Evolutionary conservation across 257 asterid genomes (phyloP).

Genomic region (Solanum verrucosum): DNA sequence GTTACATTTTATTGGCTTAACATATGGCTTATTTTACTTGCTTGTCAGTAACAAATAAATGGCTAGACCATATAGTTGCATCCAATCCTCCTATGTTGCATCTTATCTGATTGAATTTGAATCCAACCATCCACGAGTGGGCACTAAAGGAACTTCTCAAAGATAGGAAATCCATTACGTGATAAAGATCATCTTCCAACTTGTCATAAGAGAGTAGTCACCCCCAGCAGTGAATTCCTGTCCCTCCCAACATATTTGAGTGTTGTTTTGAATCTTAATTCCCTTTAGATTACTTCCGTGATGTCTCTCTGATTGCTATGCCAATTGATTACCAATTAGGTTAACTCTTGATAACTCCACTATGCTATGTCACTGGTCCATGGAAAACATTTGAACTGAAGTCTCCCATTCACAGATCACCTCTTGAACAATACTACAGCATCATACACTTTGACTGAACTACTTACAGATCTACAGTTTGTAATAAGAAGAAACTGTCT

Average conservation of each 20-base stretch:
- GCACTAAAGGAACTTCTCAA: not conserved
- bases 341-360: not conserved
- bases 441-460: not conserved
- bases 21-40: not conserved
- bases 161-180: not conserved
- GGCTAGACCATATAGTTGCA: not conserved
- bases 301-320: not conserved
- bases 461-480: not conserved
- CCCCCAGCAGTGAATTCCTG: not conserved
- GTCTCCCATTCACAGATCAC: not conserved
- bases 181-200: not conserved
- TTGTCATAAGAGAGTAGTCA: not conserved
- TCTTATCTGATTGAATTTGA: not conserved
- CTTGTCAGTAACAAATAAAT: not conserved
- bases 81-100: not conserved
- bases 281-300: not conserved
- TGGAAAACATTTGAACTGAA: not conserved
- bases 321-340: not conserved
- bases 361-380: not conserved
- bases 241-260: not conserved
- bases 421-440: not conserved
- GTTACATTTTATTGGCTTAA: not conserved
- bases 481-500: not conserved
- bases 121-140: not conserved
- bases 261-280: not conserved